Evolutionary conservation across 257 asterid genomes (phyloP), one percentile per base, ranked within the genome.

Genomic region (Rubia yunnanensis): DNA sequence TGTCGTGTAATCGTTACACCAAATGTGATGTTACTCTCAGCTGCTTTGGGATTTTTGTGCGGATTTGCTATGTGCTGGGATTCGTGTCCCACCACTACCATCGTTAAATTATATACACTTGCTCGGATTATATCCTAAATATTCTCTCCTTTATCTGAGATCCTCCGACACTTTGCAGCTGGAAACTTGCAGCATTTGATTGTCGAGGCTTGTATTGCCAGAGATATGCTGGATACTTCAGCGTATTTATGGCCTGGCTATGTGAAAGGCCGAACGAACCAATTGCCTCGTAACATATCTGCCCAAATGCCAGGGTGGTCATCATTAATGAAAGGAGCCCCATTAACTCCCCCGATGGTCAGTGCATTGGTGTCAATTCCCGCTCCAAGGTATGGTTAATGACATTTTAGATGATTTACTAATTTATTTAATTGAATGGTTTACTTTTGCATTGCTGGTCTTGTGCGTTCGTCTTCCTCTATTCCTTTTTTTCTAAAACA

Each of bases 241-340:
- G 92, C 99, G 54, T 94, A 94, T 80, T 60, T 76, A 75, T 94
- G 99, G 97, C 95, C 96, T 48, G 96, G 99, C 73, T 94, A 94
- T 77, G 95, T 94, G 63, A 88, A 84, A 77, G 91, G 96, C 63
- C 89, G 76, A 66, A 70, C 86, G 74, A 85, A 83, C 74, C 95
- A 90, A 79, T 80, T 88, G 64, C 95, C 95, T 68, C 86, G 88
- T 68, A 85, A 78, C 70, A 68, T 85, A 73, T 80, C 97, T 9
- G 87, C 86, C 67, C 96, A 85, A 78, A 75, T 78, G 64, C 82
- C 88, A 68, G 89, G 96, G 26, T 94, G 99, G 99, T 81, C 97
- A 70, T 88, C 97, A 67, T 76, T 94, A 61, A 72, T 88, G 83
- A 87, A 82, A 70, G 95, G 99, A 36, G 82, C 95, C 48, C 88